These are phyloP conservation scores for Mortierella sp. DNA, from an alignment of 371 early-diverging fungal species.

Conservation along the genomic window DNA sequence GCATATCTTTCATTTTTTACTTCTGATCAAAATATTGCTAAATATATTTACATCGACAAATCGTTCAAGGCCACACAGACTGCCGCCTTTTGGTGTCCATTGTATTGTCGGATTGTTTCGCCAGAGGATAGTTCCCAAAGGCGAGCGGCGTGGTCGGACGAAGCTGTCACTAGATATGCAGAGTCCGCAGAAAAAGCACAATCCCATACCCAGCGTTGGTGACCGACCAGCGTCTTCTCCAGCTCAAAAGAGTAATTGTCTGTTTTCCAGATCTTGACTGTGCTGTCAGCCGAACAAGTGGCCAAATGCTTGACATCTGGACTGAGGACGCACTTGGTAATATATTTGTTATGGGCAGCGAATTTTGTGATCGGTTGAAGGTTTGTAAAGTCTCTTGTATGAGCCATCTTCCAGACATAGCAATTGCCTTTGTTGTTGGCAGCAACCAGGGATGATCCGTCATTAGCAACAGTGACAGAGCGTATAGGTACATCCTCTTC, in stretches of 20 bases:
- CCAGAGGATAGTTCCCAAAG: slow-evolving; percentile 89
- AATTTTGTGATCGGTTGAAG: slow-evolving; percentile 81
- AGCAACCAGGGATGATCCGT: slow-evolving; percentile 90
- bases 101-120: slow-evolving; percentile 91
- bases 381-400: slow-evolving; percentile 68
- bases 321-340: slow-evolving; percentile 84
- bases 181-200: slow-evolving; percentile 94
- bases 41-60: slow-evolving; percentile 60
- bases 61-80: slow-evolving; percentile 95
- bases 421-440: slow-evolving; percentile 94
- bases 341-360: slow-evolving; percentile 85
- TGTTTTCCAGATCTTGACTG: slow-evolving; percentile 81
- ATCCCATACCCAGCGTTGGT: slow-evolving; percentile 96
- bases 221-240: slow-evolving; percentile 83
- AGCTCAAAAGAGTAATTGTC: slow-evolving; percentile 73
- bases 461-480: slow-evolving; percentile 92
- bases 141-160: slow-evolving; percentile 90
- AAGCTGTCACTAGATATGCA: slow-evolving; percentile 91
- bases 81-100: slow-evolving; percentile 92
- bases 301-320: slow-evolving; percentile 88
- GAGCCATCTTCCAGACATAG: slow-evolving; percentile 88
- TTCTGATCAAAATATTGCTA: neutral
- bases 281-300: slow-evolving; percentile 91
- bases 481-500: slow-evolving; percentile 91
- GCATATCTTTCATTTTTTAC: too few species aligned